Evolutionary conservation across 495 filamentous ascomycete genomes (phyloP).

Genomic region (Tuber borchii): DNA sequence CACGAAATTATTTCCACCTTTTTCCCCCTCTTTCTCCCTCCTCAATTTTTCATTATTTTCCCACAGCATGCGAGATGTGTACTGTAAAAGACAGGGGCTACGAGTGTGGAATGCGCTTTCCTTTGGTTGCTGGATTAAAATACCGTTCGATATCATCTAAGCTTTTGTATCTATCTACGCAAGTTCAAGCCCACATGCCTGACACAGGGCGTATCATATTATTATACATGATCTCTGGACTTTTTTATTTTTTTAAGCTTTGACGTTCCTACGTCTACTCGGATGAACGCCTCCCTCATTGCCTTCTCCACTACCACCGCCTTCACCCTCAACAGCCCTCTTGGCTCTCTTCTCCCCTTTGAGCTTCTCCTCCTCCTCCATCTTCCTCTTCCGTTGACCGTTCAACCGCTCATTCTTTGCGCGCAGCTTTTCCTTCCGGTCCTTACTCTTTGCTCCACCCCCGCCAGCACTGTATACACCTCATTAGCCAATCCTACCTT

Average conservation of each 20-base stretch:
- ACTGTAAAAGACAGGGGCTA: not conserved
- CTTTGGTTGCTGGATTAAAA: not conserved
- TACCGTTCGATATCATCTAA: constrained; percentile 4
- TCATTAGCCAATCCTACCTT: constrained; percentile 20
- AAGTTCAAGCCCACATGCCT: constrained; percentile 10
- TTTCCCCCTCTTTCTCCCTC: constrained; percentile 10
- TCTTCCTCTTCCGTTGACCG: constrained; percentile 59
- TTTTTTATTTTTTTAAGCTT: constrained; percentile 12
- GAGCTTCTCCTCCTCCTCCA: constrained; percentile 49
- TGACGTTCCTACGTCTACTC: constrained; percentile 32
- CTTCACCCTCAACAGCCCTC: constrained; percentile 8
- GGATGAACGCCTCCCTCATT: constrained; percentile 40
- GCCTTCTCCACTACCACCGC: constrained; percentile 15
- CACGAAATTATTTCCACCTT: constrained; percentile 21
- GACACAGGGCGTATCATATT: constrained; percentile 23
- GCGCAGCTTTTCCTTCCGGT: constrained; percentile 66
- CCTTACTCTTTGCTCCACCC: constrained; percentile 71
- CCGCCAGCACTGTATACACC: constrained; percentile 60
- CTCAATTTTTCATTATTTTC: constrained; percentile 20
- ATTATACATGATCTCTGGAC: constrained; percentile 15
- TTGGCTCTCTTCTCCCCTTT: constrained; percentile 52
- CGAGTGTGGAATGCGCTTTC: not conserved
- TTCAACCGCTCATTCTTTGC: constrained; percentile 82
- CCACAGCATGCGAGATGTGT: constrained; percentile 8
- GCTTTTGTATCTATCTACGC: constrained; percentile 11